Evolutionary conservation across 1,284 basidiomycete species (phyloP).

Genomic region (Sutorius eximius): DNA sequence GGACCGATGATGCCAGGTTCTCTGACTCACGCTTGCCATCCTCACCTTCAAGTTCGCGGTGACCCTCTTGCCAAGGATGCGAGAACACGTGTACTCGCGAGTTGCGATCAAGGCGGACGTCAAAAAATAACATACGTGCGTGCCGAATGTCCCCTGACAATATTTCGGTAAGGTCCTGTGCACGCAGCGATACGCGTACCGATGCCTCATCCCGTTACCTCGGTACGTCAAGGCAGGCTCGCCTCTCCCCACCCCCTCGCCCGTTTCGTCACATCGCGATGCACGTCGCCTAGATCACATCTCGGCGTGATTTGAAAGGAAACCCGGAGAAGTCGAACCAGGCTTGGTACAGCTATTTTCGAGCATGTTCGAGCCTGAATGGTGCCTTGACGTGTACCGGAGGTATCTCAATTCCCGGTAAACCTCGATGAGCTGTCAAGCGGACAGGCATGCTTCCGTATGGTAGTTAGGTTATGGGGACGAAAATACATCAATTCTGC

Average conservation of each 20-base stretch:
- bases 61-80: neutral
- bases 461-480: neutral
- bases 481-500: neutral
- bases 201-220: neutral
- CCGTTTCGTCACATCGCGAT: neutral
- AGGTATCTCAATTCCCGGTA: neutral
- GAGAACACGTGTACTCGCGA: neutral
- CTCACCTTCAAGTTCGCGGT: neutral
- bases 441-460: neutral
- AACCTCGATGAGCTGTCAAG: neutral
- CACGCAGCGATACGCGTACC: neutral
- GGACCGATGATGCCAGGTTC: too few species aligned
- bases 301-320: neutral
- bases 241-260: neutral
- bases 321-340: neutral
- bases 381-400: neutral
- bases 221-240: neutral
- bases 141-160: neutral
- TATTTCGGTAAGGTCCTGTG: neutral
- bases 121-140: neutral
- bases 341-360: neutral
- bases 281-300: neutral
- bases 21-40: too few species aligned
- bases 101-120: neutral
- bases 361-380: neutral